Percentiles rank a stretch among this genome's conserved stretches.
These are phyloP conservation scores for Cercophora samala DNA, from an alignment of 495 filamentous ascomycete species.

Conservation along the genomic window DNA sequence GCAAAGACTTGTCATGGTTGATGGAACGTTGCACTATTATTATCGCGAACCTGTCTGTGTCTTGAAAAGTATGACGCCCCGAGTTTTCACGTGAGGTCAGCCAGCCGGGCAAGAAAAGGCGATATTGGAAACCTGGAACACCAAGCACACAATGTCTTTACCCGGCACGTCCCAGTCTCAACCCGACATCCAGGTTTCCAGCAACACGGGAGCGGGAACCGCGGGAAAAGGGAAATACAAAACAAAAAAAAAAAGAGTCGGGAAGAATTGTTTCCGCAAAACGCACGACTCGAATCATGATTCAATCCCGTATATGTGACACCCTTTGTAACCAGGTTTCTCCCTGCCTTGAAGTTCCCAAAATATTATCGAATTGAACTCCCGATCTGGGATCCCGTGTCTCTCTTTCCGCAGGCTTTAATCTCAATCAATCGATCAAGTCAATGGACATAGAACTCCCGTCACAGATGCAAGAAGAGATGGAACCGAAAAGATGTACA, in stretches of 20 bases:
- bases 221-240: not conserved
- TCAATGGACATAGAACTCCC: not conserved
- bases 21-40: not conserved
- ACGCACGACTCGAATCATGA: not conserved
- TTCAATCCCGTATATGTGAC: not conserved
- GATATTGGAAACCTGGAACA: not conserved
- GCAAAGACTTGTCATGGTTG: not conserved
- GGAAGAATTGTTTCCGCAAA: not conserved
- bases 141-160: not conserved
- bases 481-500: not conserved
- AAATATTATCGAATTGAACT: not conserved
- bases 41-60: not conserved
- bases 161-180: not conserved
- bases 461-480: not conserved
- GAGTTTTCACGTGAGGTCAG: not conserved
- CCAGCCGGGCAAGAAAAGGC: not conserved
- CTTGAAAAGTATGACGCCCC: not conserved
- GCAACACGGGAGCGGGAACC: not conserved
- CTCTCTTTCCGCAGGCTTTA: not conserved
- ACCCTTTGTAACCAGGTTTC: not conserved
- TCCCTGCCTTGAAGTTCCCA: not conserved
- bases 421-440: not conserved
- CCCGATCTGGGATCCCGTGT: not conserved
- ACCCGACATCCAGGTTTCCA: not conserved
- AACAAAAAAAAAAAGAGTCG: not conserved